These are phyloP conservation scores for Astrephomene gubernaculifera DNA, from an alignment of 139 green algal genomes.

Conservation along the genomic window DNA sequence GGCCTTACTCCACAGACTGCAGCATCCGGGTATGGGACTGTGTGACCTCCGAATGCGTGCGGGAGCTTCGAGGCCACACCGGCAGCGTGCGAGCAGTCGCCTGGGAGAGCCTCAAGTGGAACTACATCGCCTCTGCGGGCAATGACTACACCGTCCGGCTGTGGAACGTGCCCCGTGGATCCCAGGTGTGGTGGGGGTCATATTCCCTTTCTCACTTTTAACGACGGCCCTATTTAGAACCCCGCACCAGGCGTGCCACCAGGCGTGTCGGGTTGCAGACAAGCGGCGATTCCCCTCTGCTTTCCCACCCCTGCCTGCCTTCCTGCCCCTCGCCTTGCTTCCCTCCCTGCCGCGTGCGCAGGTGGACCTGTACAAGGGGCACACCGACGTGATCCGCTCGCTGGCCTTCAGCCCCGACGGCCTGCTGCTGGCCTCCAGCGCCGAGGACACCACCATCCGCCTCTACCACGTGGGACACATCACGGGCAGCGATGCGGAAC, in stretches of 20 bases:
- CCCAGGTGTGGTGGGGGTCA: neutral
- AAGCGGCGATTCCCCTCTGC: no score
- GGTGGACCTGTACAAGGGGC: constrained; percentile 35
- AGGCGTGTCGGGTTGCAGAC: no score
- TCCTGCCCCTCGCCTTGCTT: no score
- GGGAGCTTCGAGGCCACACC: constrained; percentile 30
- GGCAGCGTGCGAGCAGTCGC: constrained; percentile 32
- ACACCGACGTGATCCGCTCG: constrained; percentile 31
- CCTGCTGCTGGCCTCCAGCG: constrained; percentile 20
- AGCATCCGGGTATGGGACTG: constrained; percentile 35
- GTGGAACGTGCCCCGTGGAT: constrained; percentile 33
- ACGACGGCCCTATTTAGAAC: no score
- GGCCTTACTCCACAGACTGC: constrained; percentile 28
- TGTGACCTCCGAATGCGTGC: constrained; percentile 31
- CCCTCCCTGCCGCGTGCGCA: neutral
- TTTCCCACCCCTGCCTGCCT: no score
- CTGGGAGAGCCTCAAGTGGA: constrained; percentile 35
- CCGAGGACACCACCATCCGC: constrained; percentile 36
- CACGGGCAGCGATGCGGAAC: neutral
- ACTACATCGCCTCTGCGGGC: constrained; percentile 31
- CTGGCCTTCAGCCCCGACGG: constrained; percentile 32
- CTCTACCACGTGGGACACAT: constrained; percentile 21
- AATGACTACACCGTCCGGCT: constrained; percentile 40
- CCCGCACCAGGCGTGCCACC: no score
- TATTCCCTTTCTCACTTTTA: no score